phyloP scores from a whole-genome alignment of 2,329 filamentous ascomycete species.

The Fusarium marasasianum region DNA sequence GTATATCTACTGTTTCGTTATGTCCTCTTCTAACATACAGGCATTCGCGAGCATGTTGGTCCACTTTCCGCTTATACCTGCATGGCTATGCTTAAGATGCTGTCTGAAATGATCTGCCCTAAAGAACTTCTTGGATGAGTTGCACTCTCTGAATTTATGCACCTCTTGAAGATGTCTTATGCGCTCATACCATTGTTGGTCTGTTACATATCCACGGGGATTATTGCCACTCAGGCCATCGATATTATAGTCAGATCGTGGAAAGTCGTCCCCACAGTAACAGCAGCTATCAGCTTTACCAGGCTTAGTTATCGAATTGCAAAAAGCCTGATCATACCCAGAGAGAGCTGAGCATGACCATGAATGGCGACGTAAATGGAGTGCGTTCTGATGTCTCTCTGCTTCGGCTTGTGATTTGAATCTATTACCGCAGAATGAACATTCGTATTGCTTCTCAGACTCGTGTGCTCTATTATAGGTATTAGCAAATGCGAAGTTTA shows the following conservation, averaged over 20 bases:
- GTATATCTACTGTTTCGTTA: no score
- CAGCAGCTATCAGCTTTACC: conserved; percentile 83
- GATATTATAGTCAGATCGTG: conserved; percentile 56
- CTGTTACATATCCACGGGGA: conserved; percentile 64
- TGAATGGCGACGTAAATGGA: conserved; percentile 76
- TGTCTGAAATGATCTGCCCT: no score
- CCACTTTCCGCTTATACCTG: conserved; percentile 96
- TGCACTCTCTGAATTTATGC: conserved; percentile 98
- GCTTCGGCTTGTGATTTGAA: no score
- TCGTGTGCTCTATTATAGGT: neutral
- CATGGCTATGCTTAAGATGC: conserved; percentile 84
- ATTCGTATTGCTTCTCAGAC: neutral
- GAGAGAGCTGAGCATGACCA: conserved; percentile 95
- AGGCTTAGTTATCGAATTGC: conserved; percentile 75
- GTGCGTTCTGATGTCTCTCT: neutral
- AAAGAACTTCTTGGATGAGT: conserved; percentile 91
- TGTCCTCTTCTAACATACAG: conserved; percentile 79
- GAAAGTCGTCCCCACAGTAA: conserved; percentile 93
- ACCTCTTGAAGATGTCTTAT: conserved; percentile 86
- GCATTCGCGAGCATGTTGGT: conserved; percentile 97
- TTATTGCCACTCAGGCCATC: conserved; percentile 47
- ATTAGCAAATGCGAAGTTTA: no score
- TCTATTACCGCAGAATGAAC: neutral
- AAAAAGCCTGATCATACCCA: conserved; percentile 83
- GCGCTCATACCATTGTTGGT: conserved; percentile 86